Evolutionary conservation across 495 filamentous ascomycete species (phyloP), one percentile per base, ranked within the genome.

Genomic region (Glutinoglossum americanum): DNA sequence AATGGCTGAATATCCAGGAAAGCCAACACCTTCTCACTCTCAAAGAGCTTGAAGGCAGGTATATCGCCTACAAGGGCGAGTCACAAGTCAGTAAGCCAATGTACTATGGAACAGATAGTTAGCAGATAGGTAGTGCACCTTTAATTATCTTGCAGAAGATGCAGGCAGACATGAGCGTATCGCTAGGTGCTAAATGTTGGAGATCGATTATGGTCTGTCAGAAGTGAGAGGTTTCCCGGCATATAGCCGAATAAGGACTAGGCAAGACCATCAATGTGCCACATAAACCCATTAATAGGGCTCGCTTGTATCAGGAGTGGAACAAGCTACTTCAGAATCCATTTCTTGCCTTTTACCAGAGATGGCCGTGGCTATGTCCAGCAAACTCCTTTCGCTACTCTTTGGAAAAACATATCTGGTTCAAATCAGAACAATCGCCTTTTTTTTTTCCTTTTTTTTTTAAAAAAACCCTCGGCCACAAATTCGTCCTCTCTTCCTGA

Each of bases 111-210:
- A 19, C 7, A 19, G 0, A 3, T 26, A 51, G 57, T 33, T n/a
- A 30, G 15, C 21, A 10, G 27, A 17, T 25, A 41, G 19, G 11
- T 37, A 1, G 62, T 69, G 59, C 72, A 83, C 89, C 92, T 76
- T 93, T 94, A 72, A 98, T 84, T 68, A 98, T 97, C 66, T 85
- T 94, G 78, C 92, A 98, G 75, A 98, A 98, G 68, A 97, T 89
- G 65, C 92, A 98, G 48, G 85, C 78, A 23, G 82, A 75, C 71
- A 44, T 60, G 54, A 39, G 10, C 3, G 37, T 45, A 13, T 23
- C 41, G 37, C 5, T 7, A 13, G 10, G 15, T 39, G 37, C 13
- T 11, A 11, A 39, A 39, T n/a, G 5, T 41, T 17, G 13, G n/a
- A 21, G 41, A 45, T 9, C n/a, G 37, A 41, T 15, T 41, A 11